These are phyloP conservation scores for Phaeosphaeriaceae sp. DNA, from an alignment of 2,329 filamentous ascomycete species.

Conservation along the genomic window DNA sequence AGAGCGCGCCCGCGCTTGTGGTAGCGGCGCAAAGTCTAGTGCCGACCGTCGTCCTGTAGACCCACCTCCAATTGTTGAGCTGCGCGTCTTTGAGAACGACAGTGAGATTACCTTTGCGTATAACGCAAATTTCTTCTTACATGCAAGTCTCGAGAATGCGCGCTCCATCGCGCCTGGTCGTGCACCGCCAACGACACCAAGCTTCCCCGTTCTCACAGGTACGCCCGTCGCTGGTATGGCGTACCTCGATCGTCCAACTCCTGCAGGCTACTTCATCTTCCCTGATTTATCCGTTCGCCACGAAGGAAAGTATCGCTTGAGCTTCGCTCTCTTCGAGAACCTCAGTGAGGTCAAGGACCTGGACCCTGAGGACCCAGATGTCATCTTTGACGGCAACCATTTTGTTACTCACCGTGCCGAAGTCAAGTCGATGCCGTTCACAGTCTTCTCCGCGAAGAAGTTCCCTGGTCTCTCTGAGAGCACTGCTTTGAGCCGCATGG, in stretches of 20 bases:
- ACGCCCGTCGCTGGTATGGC: slow-evolving; percentile 96
- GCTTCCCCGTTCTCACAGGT: slow-evolving; percentile 86
- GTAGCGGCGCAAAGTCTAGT: slow-evolving; percentile 83
- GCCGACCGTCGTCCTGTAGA: slow-evolving; percentile 92
- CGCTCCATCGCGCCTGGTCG: slow-evolving; percentile 83
- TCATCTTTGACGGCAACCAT: slow-evolving; percentile 50
- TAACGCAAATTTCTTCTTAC: slow-evolving; percentile 97
- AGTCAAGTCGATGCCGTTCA: slow-evolving; percentile 85
- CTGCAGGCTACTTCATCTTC: slow-evolving; percentile 93
- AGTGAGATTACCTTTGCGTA: slow-evolving; percentile 81
- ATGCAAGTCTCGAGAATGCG: slow-evolving; percentile 83
- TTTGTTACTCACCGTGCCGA: slow-evolving; percentile 87
- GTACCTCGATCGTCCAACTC: slow-evolving; percentile 84
- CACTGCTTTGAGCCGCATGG: slow-evolving; percentile 84
- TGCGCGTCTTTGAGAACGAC: slow-evolving; percentile 79
- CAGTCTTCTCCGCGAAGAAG: slow-evolving; percentile 96
- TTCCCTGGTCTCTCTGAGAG: slow-evolving; percentile 93
- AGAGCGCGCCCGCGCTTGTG: slow-evolving; percentile 91
- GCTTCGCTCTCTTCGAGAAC: slow-evolving; percentile 92
- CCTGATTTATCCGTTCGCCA: slow-evolving; percentile 95
- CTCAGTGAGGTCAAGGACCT: slow-evolving; percentile 84
- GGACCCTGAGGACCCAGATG: slow-evolving; percentile 61
- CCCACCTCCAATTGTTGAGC: slow-evolving; percentile 90
- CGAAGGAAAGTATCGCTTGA: slow-evolving; percentile 89
- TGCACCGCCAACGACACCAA: slow-evolving; percentile 67